Evolutionary conservation across 2,329 filamentous ascomycete species (phyloP).

Genomic region (Ilyonectria robusta): DNA sequence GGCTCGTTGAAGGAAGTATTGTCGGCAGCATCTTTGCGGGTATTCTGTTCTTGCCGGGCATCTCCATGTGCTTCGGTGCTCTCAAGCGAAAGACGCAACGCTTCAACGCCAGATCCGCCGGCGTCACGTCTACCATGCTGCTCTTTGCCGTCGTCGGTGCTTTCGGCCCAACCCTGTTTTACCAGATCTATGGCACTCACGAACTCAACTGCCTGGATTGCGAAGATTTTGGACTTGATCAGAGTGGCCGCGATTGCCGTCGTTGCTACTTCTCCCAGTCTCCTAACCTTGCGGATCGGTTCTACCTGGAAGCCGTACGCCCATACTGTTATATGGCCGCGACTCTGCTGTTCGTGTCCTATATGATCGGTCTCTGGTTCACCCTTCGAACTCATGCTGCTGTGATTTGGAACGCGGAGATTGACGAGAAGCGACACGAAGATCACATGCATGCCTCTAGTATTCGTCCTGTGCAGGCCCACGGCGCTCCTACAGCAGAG

Average conservation of each 20-base stretch:
- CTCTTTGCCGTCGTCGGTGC: constrained; percentile 96
- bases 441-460: constrained; percentile 58
- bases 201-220: constrained; percentile 88
- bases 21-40: constrained; percentile 98
- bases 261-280: constrained; percentile 95
- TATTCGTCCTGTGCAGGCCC: constrained; percentile 53
- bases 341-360: constrained; percentile 88
- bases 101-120: constrained; percentile 96
- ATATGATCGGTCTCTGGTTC: constrained; percentile 94
- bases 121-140: constrained; percentile 97
- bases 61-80: constrained; percentile 99
- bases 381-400: constrained; percentile 96
- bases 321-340: constrained; percentile 95
- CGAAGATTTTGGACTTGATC: constrained; percentile 60
- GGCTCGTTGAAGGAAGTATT: constrained; percentile 95
- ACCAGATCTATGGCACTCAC: constrained; percentile 98
- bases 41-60: constrained; percentile 91
- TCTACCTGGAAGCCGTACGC: constrained; percentile 90
- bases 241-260: constrained; percentile 80
- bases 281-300: constrained; percentile 86
- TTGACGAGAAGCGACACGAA: constrained; percentile 81
- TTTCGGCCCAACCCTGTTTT: constrained; percentile 96
- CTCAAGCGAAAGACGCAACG: constrained; percentile 98
- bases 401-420: constrained; percentile 93
- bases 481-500: constrained; percentile 56